phyloP scores from a whole-genome alignment of 352 stramenopile genomes.

The Phytopythium oedochilum region DNA sequence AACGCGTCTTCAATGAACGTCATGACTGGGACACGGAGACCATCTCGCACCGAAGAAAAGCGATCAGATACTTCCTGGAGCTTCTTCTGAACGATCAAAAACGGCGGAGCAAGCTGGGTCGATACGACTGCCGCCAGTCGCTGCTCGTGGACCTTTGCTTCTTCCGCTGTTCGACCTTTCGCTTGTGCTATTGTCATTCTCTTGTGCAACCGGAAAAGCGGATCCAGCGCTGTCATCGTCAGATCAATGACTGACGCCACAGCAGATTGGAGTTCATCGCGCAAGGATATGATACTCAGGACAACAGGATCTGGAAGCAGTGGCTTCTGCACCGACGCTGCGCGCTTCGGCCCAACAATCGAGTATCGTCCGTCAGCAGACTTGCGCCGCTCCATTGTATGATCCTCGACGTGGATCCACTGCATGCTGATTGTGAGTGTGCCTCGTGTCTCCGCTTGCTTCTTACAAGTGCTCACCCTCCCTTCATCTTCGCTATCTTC shows the following conservation, averaged over 20 bases:
- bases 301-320: not conserved
- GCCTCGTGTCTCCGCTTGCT: constrained; percentile 16
- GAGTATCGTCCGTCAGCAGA: not conserved
- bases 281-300: not conserved
- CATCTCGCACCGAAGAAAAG: not conserved
- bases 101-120: constrained; percentile 8
- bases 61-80: constrained; percentile 2
- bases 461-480: constrained; percentile 2
- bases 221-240: constrained; percentile 24
- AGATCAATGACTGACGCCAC: not conserved
- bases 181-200: constrained; percentile 35
- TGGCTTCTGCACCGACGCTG: not conserved
- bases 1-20: constrained; percentile 2
- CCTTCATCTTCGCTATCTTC: constrained; percentile 20
- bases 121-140: constrained; percentile 28
- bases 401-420: constrained; percentile 35
- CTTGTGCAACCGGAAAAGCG: constrained; percentile 43
- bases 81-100: constrained; percentile 13
- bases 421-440: constrained; percentile 47
- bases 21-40: not conserved
- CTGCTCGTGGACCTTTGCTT: constrained; percentile 67
- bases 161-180: constrained; percentile 51
- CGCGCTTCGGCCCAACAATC: not conserved
- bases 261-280: not conserved
- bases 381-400: not conserved